Percentiles rank a stretch among this genome's conserved stretches.
phyloP scores from a whole-genome alignment of 345 rosid genomes.

The Excoecaria cochinchinensis region DNA sequence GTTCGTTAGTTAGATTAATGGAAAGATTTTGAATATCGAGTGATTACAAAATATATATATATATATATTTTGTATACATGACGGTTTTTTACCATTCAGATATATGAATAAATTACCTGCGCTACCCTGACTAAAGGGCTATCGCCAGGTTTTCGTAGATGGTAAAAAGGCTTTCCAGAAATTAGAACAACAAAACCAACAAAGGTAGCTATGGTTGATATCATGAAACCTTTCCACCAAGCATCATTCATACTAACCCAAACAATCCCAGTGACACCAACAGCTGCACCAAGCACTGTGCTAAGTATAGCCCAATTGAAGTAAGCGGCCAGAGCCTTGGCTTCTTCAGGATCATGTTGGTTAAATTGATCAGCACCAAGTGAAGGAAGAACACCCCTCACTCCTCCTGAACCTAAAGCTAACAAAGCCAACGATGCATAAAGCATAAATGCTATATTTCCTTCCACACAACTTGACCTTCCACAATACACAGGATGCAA shows the following conservation, averaged over 20 bases:
- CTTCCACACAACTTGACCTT: slow-evolving; percentile 39
- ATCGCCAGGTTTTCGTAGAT: slow-evolving; percentile 23
- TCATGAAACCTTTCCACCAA: slow-evolving; percentile 54
- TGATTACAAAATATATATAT: too few relatives aligned
- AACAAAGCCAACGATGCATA: slow-evolving; percentile 34
- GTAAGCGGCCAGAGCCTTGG: slow-evolving; percentile 38
- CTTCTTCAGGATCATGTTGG: slow-evolving; percentile 41
- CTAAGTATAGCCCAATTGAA: slow-evolving; percentile 43
- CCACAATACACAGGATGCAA: slow-evolving; percentile 43
- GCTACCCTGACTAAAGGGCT: slow-evolving; percentile 40
- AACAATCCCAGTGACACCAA: slow-evolving; percentile 53
- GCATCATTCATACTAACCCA: slow-evolving; percentile 31
- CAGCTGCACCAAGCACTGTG: slow-evolving; percentile 34
- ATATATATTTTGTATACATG: too few relatives aligned
- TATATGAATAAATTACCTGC: slow-evolving; percentile 22
- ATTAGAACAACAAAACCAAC: slow-evolving; percentile 37
- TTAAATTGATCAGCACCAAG: slow-evolving; percentile 61
- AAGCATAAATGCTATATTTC: slow-evolving; percentile 34
- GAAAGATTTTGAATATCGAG: too few relatives aligned
- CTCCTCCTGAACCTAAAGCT: slow-evolving; percentile 49
- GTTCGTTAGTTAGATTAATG: too few relatives aligned
- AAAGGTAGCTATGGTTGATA: slow-evolving; percentile 31
- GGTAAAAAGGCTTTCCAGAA: slow-evolving; percentile 46
- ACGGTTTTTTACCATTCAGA: too few relatives aligned
- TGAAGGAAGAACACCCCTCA: slow-evolving; percentile 43